Conservation (phyloP, 345 rosid genomes). For the Schrenkiella parvula region DNA sequence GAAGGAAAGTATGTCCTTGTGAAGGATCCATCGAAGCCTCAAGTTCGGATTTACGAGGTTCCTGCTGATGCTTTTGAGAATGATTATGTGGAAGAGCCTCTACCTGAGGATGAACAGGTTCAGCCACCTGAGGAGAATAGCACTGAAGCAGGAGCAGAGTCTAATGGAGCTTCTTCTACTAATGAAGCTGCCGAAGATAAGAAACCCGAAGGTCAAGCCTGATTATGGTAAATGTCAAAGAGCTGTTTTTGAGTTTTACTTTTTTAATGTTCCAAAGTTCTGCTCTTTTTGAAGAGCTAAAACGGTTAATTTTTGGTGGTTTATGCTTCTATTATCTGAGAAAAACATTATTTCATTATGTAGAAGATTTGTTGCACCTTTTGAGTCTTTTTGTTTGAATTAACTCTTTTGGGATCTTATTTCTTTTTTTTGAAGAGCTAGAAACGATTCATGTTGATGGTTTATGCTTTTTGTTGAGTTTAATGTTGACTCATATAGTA, state of each 20-base stretch:
- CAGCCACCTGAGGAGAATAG: constrained; percentile 73
- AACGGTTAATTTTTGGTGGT: not conserved
- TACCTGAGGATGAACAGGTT: constrained; percentile 42
- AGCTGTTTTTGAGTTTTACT: not conserved
- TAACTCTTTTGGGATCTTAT: not conserved
- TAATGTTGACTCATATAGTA: not conserved
- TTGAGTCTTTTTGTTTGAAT: not conserved
- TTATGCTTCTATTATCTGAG: not conserved
- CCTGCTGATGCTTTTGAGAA: constrained; percentile 98
- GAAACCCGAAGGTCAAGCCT: constrained; percentile 33
- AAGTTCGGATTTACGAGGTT: constrained; percentile 91
- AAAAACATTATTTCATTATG: not conserved
- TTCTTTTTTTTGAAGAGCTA: not conserved
- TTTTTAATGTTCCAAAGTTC: not conserved
- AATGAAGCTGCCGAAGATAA: constrained; percentile 50
- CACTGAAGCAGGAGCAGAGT: constrained; percentile 46
- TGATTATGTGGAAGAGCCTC: constrained; percentile 91
- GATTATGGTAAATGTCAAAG: constrained; percentile 15
- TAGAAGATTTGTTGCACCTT: not conserved
- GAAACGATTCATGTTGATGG: not conserved
- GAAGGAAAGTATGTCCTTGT: constrained; percentile 65
- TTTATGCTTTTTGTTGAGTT: not conserved
- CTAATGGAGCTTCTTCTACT: constrained; percentile 34
- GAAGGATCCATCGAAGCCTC: constrained; percentile 93
- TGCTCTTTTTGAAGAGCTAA: not conserved